These are phyloP conservation scores for Yarrowia bubula DNA, from an alignment of 805 yeast genomes.

Conservation along the genomic window DNA sequence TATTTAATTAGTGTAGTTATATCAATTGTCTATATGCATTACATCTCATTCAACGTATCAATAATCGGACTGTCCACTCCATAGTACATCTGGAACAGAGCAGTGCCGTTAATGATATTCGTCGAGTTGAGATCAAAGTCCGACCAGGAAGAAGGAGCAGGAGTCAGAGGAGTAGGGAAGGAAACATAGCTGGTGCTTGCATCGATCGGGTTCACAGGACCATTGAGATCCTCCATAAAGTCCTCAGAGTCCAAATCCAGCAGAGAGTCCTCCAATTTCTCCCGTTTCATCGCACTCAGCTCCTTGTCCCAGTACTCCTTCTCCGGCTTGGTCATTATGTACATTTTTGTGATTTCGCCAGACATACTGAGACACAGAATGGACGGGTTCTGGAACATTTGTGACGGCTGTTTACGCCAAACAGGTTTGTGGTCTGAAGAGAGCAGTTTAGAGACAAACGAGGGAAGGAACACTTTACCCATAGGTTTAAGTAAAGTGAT, in stretches of 20 bases:
- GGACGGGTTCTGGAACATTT: slow-evolving; percentile 1
- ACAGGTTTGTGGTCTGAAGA: neutral
- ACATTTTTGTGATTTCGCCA: slow-evolving; percentile 5
- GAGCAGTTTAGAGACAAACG: neutral
- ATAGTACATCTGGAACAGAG: neutral
- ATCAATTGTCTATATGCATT: neutral
- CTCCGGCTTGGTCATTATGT: slow-evolving; percentile 9
- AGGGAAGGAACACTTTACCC: slow-evolving; percentile 11
- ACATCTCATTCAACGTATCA: slow-evolving; percentile 9
- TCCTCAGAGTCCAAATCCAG: neutral
- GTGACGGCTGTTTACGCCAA: slow-evolving; percentile 12
- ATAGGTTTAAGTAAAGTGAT: neutral
- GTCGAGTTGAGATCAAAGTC: slow-evolving; percentile 15
- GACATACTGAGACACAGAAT: slow-evolving; percentile 13
- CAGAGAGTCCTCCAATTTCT: neutral
- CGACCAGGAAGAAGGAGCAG: neutral
- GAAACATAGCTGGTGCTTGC: neutral
- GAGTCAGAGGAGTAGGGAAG: neutral
- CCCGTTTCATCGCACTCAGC: neutral
- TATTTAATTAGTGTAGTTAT: too few species aligned
- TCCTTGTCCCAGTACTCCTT: neutral
- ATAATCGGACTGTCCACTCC: neutral
- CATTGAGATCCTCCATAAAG: neutral
- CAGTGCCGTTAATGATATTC: slow-evolving; percentile 1
- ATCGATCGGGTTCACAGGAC: neutral